These are phyloP conservation scores for Picea sitchensis DNA, from an alignment of 75 land plant genomes.

Conservation along the genomic window DNA sequence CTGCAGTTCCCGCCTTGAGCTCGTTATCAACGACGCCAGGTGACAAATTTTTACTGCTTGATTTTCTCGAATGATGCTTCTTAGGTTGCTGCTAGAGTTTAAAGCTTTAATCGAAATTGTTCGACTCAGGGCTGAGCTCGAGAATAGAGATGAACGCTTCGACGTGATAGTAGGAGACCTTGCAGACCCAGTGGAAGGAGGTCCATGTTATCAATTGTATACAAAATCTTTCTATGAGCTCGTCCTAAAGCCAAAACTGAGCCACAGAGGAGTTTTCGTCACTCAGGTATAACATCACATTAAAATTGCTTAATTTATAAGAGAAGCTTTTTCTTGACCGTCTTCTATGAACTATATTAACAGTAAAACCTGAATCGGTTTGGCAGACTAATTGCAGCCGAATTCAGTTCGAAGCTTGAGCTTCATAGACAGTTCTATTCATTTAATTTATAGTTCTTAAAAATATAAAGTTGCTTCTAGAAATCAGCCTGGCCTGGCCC, in stretches of 20 bases:
- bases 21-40: constrained; percentile 94
- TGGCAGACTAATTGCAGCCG: too few species aligned
- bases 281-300: constrained; percentile 55
- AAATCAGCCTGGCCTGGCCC: too few species aligned
- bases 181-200: constrained; percentile 93
- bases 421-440: too few species aligned
- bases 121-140: constrained; percentile 62
- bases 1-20: constrained; percentile 53
- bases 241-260: constrained; percentile 78
- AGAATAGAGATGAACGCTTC: constrained; percentile 57
- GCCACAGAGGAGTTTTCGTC: constrained; percentile 69
- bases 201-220: constrained; percentile 93
- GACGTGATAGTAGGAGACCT: constrained; percentile 92
- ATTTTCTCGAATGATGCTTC: neutral
- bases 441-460: too few species aligned
- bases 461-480: too few species aligned
- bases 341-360: too few species aligned
- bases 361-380: too few species aligned
- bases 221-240: constrained; percentile 81
- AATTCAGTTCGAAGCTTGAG: too few species aligned
- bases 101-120: neutral
- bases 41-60: constrained; percentile 9
- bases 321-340: too few species aligned
- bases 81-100: neutral
- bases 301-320: too few species aligned